Evolutionary conservation across 78 protist species (phyloP).

Genomic region (Guillardia theta): DNA sequence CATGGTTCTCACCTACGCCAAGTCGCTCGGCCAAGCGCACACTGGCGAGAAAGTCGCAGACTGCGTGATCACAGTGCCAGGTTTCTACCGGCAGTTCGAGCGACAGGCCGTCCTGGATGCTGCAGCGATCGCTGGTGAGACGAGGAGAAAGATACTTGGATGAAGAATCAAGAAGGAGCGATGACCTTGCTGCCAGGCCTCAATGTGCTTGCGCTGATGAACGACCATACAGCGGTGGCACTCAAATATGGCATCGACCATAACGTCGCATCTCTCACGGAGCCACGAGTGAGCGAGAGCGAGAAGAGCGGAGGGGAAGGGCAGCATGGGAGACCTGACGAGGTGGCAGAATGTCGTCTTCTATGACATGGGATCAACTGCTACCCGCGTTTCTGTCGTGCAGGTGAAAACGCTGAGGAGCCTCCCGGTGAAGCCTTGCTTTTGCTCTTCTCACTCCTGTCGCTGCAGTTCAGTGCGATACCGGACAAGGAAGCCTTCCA

Average conservation of each 20-base stretch:
- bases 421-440: neutral
- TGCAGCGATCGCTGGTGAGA: slow-evolving; percentile 52
- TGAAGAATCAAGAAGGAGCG: neutral
- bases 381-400: neutral
- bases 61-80: slow-evolving; percentile 54
- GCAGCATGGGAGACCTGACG: neutral
- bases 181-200: slow-evolving; percentile 8
- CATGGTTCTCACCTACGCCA: slow-evolving; percentile 16
- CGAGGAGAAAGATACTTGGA: neutral
- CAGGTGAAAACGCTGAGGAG: neutral
- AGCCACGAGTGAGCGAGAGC: neutral
- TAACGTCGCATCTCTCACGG: neutral
- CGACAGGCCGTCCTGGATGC: slow-evolving; percentile 76
- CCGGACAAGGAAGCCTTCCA: slow-evolving; percentile 29
- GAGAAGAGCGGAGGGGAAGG: neutral
- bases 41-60: slow-evolving; percentile 12
- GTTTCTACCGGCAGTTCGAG: slow-evolving; percentile 58
- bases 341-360: neutral
- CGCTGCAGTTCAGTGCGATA: neutral
- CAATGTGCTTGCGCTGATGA: slow-evolving; percentile 16
- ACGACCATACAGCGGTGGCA: slow-evolving; percentile 19
- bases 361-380: slow-evolving; percentile 17
- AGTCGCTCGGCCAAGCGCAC: neutral
- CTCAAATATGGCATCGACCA: slow-evolving; percentile 35
- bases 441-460: neutral